These are phyloP conservation scores for Polymyxa betae DNA, from an alignment of 208 protist species.

Conservation along the genomic window DNA sequence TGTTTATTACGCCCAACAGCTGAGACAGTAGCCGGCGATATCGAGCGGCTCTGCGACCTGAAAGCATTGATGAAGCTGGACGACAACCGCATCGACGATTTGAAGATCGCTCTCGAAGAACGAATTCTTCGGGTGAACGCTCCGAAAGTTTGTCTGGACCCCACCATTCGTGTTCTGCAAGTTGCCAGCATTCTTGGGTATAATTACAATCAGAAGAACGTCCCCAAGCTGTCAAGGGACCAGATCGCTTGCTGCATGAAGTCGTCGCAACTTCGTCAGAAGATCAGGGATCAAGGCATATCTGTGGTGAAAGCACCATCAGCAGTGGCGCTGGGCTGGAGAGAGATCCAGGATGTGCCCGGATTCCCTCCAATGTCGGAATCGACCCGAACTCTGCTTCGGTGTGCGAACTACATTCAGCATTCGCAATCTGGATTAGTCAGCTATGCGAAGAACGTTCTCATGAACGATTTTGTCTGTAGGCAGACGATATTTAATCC, in stretches of 20 bases:
- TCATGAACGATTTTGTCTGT: not conserved
- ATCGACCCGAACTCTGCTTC: not conserved
- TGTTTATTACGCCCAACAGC: not conserved
- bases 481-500: not conserved
- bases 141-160: not conserved
- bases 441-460: not conserved
- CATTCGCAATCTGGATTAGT: not conserved
- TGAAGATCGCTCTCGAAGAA: conserved; percentile 23
- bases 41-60: conserved; percentile 37
- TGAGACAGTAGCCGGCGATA: not conserved
- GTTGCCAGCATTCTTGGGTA: not conserved
- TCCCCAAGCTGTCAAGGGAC: not conserved
- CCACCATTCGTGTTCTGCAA: conserved; percentile 14
- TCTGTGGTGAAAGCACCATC: not conserved
- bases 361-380: not conserved
- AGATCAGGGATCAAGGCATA: conserved; percentile 5
- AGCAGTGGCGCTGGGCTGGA: not conserved
- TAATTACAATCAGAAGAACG: conserved; percentile 36
- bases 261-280: not conserved
- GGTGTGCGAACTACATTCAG: conserved; percentile 9
- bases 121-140: conserved; percentile 38
- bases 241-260: conserved; percentile 45
- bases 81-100: not conserved
- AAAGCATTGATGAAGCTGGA: not conserved
- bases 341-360: not conserved